Percentiles rank a stretch among this genome's conserved stretches.
These are phyloP conservation scores for Penicillium samsonianum DNA, from an alignment of 495 filamentous ascomycete species.

Conservation along the genomic window DNA sequence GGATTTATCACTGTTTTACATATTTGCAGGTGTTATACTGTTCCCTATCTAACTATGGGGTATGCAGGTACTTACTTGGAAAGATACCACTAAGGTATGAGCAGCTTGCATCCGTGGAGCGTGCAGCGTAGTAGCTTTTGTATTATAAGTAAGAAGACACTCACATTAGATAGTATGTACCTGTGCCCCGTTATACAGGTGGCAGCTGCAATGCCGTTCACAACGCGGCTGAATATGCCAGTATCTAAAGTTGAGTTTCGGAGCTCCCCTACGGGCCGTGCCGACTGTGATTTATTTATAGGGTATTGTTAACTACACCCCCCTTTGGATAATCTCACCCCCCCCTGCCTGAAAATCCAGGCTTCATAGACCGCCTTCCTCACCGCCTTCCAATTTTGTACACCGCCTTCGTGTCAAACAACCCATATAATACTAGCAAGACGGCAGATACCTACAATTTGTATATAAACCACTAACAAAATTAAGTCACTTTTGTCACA, in stretches of 20 bases:
- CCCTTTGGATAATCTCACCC: too few relatives aligned
- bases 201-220: conserved; percentile 22
- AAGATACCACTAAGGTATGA: not conserved
- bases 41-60: not conserved
- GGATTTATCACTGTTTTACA: not conserved
- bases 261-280: conserved; percentile 7
- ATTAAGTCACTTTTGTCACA: too few relatives aligned
- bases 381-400: too few relatives aligned
- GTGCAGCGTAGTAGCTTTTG: not conserved
- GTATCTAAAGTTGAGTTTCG: not conserved
- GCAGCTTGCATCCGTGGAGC: not conserved
- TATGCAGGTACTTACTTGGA: too few relatives aligned
- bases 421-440: too few relatives aligned
- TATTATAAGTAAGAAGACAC: not conserved
- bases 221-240: not conserved
- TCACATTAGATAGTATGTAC: not conserved
- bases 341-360: too few relatives aligned
- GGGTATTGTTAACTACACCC: too few relatives aligned
- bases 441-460: too few relatives aligned
- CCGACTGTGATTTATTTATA: not conserved
- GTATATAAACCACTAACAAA: too few relatives aligned
- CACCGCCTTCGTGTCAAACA: too few relatives aligned
- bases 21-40: not conserved
- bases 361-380: too few relatives aligned
- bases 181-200: conserved; percentile 12